phyloP scores from a whole-genome alignment of 2,329 filamentous ascomycete genomes.

The Diaporthe sp. region DNA sequence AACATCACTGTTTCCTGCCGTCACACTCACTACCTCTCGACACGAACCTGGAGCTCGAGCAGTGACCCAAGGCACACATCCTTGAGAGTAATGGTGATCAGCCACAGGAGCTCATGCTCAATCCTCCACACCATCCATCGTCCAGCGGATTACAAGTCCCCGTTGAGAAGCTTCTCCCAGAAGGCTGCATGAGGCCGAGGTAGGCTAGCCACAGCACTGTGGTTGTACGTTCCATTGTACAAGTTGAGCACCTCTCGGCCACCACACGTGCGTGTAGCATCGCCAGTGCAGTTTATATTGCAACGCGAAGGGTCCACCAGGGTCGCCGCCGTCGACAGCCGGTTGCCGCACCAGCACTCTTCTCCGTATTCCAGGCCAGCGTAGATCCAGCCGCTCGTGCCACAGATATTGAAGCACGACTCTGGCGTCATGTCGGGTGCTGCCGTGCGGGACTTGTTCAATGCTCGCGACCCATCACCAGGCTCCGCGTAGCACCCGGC shows the following conservation, averaged over 20 bases:
- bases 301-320: neutral
- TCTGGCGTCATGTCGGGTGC: slow-evolving; percentile 1
- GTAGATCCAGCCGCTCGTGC: neutral
- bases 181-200: neutral
- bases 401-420: slow-evolving; percentile 21
- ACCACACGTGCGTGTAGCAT: slow-evolving; percentile 14
- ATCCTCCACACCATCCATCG: too few species aligned
- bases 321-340: neutral
- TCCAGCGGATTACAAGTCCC: neutral
- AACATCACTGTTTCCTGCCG: too few species aligned
- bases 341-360: slow-evolving; percentile 28
- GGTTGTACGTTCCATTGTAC: neutral
- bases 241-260: neutral
- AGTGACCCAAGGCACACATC: neutral
- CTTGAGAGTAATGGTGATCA: neutral
- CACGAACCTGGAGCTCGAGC: neutral
- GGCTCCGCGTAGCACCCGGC: slow-evolving; percentile 24
- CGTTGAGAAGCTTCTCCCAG: neutral
- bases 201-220: too few species aligned
- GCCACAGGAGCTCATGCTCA: neutral
- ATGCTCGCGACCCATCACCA: neutral
- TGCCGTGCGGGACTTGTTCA: neutral
- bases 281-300: slow-evolving; percentile 11
- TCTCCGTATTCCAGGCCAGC: slow-evolving; percentile 28
- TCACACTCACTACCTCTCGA: neutral